phyloP scores from a whole-genome alignment of 345 rosid genomes.

The Salix caprea region DNA sequence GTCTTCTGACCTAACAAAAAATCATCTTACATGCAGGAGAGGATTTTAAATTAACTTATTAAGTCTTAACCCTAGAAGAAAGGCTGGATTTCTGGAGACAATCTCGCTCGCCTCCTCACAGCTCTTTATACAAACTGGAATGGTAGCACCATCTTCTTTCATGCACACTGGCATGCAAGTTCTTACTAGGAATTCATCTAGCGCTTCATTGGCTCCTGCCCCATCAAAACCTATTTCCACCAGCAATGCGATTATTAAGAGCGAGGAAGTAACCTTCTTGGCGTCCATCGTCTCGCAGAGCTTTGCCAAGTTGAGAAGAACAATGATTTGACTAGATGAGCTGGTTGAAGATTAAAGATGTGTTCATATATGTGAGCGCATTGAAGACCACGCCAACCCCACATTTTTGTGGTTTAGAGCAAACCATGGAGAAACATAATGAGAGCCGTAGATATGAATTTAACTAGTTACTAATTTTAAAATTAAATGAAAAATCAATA shows the following conservation, averaged over 20 bases:
- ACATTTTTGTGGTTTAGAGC: background rate
- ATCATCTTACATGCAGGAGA: too few species aligned
- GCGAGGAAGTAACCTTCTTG: background rate
- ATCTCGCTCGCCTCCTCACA: background rate
- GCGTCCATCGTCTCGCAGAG: background rate
- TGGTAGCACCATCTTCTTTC: conserved; percentile 3
- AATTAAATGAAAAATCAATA: too few species aligned
- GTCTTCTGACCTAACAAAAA: background rate
- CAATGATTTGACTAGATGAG: background rate
- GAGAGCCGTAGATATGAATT: background rate
- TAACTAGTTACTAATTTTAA: too few species aligned
- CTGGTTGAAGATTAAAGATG: background rate
- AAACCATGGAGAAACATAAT: background rate
- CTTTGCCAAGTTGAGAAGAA: background rate
- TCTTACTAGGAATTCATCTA: background rate
- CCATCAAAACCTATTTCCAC: background rate
- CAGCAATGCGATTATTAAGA: background rate
- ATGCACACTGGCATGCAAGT: conserved; percentile 15
- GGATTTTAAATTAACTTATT: too few species aligned
- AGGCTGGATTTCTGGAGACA: conserved; percentile 1
- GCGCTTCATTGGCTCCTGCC: background rate
- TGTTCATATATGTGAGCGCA: background rate
- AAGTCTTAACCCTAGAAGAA: background rate
- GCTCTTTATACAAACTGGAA: background rate
- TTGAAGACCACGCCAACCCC: background rate